phyloP scores from a whole-genome alignment of 2,329 filamentous ascomycete species.

The Fusarium liriodendri region DNA sequence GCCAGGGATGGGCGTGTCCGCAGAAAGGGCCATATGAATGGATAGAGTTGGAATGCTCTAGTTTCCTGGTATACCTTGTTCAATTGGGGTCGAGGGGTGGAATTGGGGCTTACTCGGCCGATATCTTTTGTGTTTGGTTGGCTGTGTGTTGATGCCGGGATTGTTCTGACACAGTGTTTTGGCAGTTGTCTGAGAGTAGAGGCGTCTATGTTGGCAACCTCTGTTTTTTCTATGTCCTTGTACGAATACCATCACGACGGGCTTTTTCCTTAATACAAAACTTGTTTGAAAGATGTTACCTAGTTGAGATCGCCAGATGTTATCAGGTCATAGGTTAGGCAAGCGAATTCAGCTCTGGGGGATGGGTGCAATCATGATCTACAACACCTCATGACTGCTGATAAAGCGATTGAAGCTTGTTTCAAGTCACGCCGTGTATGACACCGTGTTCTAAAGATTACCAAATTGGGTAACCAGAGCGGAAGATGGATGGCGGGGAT shows the following conservation, averaged over 20 bases:
- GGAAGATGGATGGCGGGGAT: background rate
- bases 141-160: slow-evolving; percentile 10
- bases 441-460: background rate
- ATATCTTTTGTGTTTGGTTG: background rate
- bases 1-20: slow-evolving; percentile 19
- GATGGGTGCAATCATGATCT: background rate
- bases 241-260: slow-evolving; percentile 12
- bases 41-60: slow-evolving; percentile 29
- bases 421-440: background rate
- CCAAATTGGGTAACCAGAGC: slow-evolving; percentile 18
- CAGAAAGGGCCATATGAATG: slow-evolving; percentile 10
- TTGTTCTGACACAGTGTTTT: background rate
- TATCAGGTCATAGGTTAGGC: background rate
- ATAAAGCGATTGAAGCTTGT: background rate
- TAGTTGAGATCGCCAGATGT: background rate
- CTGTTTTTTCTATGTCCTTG: slow-evolving; percentile 13
- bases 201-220: slow-evolving; percentile 1
- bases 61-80: slow-evolving; percentile 19
- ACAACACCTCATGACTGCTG: background rate
- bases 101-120: slow-evolving; percentile 6
- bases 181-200: background rate
- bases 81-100: slow-evolving; percentile 17
- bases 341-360: background rate
- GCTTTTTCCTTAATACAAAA: background rate
- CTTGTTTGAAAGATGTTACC: background rate